These are phyloP conservation scores for Ogataea pignaliae DNA, from an alignment of 805 yeast genomes.

Conservation along the genomic window DNA sequence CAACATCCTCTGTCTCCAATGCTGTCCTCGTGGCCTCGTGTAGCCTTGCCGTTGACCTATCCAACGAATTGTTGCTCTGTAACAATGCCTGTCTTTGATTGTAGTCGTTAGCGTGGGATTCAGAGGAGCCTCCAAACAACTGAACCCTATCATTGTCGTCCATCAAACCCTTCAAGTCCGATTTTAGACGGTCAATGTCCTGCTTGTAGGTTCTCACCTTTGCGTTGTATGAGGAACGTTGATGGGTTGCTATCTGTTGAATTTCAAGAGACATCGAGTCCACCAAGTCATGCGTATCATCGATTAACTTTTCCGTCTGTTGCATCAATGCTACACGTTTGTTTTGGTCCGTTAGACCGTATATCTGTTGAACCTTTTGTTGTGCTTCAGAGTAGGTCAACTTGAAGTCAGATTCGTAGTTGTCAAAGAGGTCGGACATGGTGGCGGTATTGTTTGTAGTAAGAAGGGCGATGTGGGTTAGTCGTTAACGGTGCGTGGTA, in stretches of 20 bases:
- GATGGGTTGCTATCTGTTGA: conserved; percentile 72
- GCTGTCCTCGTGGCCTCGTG: conserved; percentile 88
- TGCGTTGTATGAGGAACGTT: conserved; percentile 66
- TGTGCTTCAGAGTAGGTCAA: conserved; percentile 66
- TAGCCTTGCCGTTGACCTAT: conserved; percentile 76
- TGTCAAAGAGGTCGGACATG: conserved; percentile 51
- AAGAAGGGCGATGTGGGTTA: too few relatives aligned
- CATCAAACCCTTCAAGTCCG: conserved; percentile 46
- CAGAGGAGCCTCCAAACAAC: conserved; percentile 57
- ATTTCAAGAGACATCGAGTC: conserved; percentile 89
- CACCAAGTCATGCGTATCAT: conserved; percentile 72
- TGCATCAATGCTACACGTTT: conserved; percentile 51
- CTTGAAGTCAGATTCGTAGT: conserved; percentile 69
- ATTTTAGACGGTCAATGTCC: conserved; percentile 54
- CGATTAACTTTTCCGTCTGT: conserved; percentile 63
- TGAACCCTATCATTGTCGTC: conserved; percentile 71
- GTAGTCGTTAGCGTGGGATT: conserved; percentile 37
- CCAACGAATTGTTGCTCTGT: conserved; percentile 73
- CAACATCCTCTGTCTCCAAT: conserved; percentile 85
- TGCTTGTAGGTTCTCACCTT: conserved; percentile 68
- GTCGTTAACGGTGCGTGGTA: too few relatives aligned
- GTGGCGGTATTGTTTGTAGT: conserved; percentile 1
- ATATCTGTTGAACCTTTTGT: conserved; percentile 54
- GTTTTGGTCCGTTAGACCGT: conserved; percentile 40
- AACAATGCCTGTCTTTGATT: conserved; percentile 78